Conservation (phyloP, 2,329 filamentous ascomycete genomes). For the Didymella exigua region DNA sequence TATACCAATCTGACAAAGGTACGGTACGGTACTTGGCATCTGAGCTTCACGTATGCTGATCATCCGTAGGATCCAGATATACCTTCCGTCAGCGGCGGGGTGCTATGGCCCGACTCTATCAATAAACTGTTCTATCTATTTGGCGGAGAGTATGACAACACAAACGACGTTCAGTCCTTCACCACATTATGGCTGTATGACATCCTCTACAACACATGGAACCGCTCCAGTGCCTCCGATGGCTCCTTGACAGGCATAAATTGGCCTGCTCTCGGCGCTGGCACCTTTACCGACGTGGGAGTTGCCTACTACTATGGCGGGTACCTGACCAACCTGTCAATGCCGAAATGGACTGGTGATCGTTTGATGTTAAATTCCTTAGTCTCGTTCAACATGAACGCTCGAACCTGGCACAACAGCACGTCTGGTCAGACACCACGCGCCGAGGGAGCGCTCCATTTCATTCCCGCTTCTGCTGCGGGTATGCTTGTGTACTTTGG, state of each 20-base stretch:
- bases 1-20: conserved; percentile 22
- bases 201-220: conserved; percentile 60
- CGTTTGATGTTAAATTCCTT: conserved; percentile 11
- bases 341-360: conserved; percentile 29
- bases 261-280: conserved; percentile 25
- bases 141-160: conserved; percentile 58
- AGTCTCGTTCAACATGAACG: conserved; percentile 52
- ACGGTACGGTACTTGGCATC: not conserved
- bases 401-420: conserved; percentile 56
- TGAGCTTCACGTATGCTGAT: not conserved
- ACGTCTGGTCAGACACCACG: conserved; percentile 57
- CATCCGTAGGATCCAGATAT: conserved; percentile 55
- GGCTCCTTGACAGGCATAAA: conserved; percentile 15
- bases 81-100: conserved; percentile 52
- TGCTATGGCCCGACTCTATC: conserved; percentile 63
- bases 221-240: conserved; percentile 46
- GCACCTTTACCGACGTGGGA: conserved; percentile 19
- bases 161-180: conserved; percentile 33
- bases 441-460: conserved; percentile 64
- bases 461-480: conserved; percentile 61
- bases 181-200: conserved; percentile 60
- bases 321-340: conserved; percentile 60
- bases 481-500: conserved; percentile 66
- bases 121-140: conserved; percentile 68
- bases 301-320: conserved; percentile 65